Evolutionary conservation across 768 basidiomycete species (phyloP), one percentile per base, ranked within the genome.

Genomic region (Pulveroboletus ravenelii): DNA sequence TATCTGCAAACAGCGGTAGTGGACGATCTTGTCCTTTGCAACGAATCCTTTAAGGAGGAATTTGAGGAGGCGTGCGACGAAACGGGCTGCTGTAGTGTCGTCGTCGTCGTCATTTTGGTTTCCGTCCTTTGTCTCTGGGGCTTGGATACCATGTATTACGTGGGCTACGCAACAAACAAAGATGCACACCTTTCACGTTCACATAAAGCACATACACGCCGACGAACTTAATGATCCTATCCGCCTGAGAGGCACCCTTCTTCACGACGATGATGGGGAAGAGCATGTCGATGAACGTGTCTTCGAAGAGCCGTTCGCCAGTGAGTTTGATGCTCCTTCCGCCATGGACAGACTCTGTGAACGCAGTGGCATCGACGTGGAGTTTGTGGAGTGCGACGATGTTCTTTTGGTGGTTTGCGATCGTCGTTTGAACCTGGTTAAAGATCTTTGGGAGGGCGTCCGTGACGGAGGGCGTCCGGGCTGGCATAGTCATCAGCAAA

Each of bases 1-100:
- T n/a, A 83, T 70, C 47, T 88, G 85, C 2, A 89, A 73, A 30
- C 83, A 84, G 17, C 94, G 82, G 62, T 84, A 95, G 6, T 94
- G 79, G 35, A 90, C 84, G 39, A 75, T 76, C 70, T 94, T 97
- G 71, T 95, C 91, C 65, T 93, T 95, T 4, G 92, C 85, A 15
- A 72, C 59, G 66, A 92, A 91, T 3, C 92, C 93, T 51, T 77
- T 77, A 51, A 93, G 70, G 27, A 95, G 75, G 61, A 83, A 90
- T 41, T 78, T 78, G 38, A 93, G 71, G 7, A 93, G 70, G 37
- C 80, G 75, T 4, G 78, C 69, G 2, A 85, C 72, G 60, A 94
- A 89, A 53, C 90, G 75, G 0, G 89, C 77, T 0, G 81, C 76
- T 0, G 83, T 68, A 0, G 85, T 87, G 4, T 89, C 86, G 20